Base-by-base conservation (phyloP, 257 asterid genomes). In the Ocimum tenuiflorum region DNA sequence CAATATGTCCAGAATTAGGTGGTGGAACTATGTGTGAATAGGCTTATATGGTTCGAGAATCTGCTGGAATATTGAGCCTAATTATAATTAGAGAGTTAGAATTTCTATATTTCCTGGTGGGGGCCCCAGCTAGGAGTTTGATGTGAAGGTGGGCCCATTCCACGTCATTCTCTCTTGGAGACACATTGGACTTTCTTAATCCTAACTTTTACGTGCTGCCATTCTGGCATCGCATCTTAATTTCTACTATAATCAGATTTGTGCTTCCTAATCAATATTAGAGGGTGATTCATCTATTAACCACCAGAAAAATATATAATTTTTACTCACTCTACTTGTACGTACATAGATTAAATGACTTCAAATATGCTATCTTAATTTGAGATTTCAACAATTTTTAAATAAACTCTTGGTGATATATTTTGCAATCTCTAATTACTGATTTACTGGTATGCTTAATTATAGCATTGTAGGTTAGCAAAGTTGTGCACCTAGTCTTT, bases 121-220 rank as follows among this genome's bases (percentile, higher is more conserved):
- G 31, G 58, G 45, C 46, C 49, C 17, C 8, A 46, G 31, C 9
- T 10, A 27, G 14, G 62, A 36, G 48, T 56, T 3, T 60, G 63
- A 54, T 54, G 31, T 27, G 63, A 56, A 48, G 38, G 64, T 18
- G 78, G 77, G 56, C 33, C 73, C 60, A 53, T 0, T 78, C 81
- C 83, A 78, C 80, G 76, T 78, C 77, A 69, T 69, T 75, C 63
- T 4, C 31, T 4, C 31, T 27, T 27, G 31, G 31, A 27, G 31
- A 27, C 39, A 23, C 31, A 62, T 24, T 63, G 79, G 73, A 68
- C 62, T 65, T 60, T 70, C 63, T 51, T 38, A 51, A 48, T 35
- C n/a, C 36, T 8, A 33, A 22, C 24, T 19, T 29, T 5, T 59
- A 43, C 15, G 63, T 43, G 68, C 68, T 33, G 52, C 7, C 38